Evolutionary conservation across 2,329 filamentous ascomycete species (phyloP), one percentile per base, ranked within the genome.

Genomic region (Colletotrichum tropicale): DNA sequence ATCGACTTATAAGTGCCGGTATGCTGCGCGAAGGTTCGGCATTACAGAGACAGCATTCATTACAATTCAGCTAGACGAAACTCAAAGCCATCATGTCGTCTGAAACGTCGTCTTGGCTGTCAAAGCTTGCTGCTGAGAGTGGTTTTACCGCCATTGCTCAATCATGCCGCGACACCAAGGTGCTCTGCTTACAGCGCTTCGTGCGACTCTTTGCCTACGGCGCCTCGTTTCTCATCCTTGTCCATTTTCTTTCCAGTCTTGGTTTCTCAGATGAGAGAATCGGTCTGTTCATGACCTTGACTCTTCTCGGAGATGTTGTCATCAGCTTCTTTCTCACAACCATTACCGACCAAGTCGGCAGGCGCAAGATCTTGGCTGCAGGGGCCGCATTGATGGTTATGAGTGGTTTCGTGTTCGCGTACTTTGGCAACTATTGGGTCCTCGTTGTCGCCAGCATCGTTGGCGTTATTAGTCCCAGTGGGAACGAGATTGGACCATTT

Each of bases 211-310:
- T 92, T 76, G 92, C 91, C 8, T 94, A 93, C 79, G 92, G 92
- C 68, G 85, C 86, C 8, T 90, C 89, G 8, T 90, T 89, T 0
- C 86, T 93, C 6, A 87, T 92, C 71, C 86, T 92, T 7, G 91
- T 91, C 13, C 84, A 88, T 26, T 92, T 90, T 77, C 86, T 93
- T 9, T 85, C 85, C 16, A 85, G 84, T 3, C 84, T 93, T 2
- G 85, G 83, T 10, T 85, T 89, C 56, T 87, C 89, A 2, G 86
- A 91, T 74, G 84, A 87, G 1, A 84, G 84, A 36, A 90, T 91
- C 75, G 92, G 92, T 4, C 82, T 93, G 1, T 93, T 93, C 83
- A 93, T 93, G 91, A 93, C 91, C 1, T 81, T 93, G 77, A 94
- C 92, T 0, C 83, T 93, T 18, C 84, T 87, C 16, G 92, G 92